A percentile compares a stretch with the other conserved stretches of the same genome.
These are phyloP conservation scores for Wickerhamiella infanticola DNA, from an alignment of 1,139 yeast species.

Conservation along the genomic window DNA sequence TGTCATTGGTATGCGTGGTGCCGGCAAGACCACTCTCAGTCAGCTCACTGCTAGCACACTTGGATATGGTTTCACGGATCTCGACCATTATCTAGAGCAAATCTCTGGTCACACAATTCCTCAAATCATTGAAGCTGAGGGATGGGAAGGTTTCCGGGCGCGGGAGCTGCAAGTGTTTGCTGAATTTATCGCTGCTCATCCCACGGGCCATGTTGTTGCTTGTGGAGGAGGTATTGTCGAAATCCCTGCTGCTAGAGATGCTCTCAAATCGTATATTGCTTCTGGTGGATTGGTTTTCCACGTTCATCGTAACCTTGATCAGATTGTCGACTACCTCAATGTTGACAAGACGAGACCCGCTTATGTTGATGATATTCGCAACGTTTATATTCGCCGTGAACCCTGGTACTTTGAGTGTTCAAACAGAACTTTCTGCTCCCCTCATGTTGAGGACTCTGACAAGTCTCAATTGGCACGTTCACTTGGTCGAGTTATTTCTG, in stretches of 20 bases:
- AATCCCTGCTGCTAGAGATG: slow-evolving; percentile 45
- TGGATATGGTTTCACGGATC: slow-evolving; percentile 61
- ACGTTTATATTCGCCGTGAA: slow-evolving; percentile 77
- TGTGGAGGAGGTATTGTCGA: slow-evolving; percentile 98
- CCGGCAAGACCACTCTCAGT: slow-evolving; percentile 85
- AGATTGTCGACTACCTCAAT: slow-evolving; percentile 58
- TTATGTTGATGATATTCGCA: slow-evolving; percentile 56
- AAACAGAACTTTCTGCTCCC: slow-evolving; percentile 61
- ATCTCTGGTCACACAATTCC: slow-evolving; percentile 43
- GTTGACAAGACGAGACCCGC: slow-evolving; percentile 82
- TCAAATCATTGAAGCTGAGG: slow-evolving; percentile 43
- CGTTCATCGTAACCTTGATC: slow-evolving; percentile 72
- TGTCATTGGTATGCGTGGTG: slow-evolving; percentile 96
- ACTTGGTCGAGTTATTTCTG: slow-evolving; percentile 33
- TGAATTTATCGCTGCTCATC: slow-evolving; percentile 33
- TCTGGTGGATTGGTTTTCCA: slow-evolving; percentile 71
- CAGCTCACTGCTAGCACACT: slow-evolving; percentile 60
- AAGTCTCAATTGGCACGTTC: slow-evolving; percentile 33
- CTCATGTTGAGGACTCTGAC: slow-evolving; percentile 54
- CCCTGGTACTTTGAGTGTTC: slow-evolving; percentile 69
- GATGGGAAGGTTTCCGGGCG: slow-evolving; percentile 79
- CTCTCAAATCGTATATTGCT: slow-evolving; percentile 38
- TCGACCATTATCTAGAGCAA: slow-evolving; percentile 58
- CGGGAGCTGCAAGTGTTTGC: slow-evolving; percentile 48
- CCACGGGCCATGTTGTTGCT: slow-evolving; percentile 56